Percentiles rank a stretch among this genome's conserved stretches.
Evolutionary conservation across 176 grass and related monocot genomes (phyloP).

Genomic region (Ampelocalamus luodianensis): DNA sequence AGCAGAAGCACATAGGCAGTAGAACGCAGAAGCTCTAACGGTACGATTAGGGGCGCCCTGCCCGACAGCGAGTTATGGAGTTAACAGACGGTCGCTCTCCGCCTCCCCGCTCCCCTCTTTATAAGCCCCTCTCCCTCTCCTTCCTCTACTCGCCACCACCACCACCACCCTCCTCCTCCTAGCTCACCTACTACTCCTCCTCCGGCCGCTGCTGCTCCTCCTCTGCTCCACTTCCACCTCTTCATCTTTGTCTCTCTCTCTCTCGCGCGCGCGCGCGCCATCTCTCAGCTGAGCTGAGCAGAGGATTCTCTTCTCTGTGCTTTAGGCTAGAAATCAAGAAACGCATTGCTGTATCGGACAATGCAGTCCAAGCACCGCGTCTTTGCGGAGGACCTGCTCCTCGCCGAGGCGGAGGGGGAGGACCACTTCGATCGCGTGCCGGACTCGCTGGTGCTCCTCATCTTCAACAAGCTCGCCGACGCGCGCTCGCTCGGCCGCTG

Average conservation of each 20-base stretch:
- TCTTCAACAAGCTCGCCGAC: constrained; percentile 81
- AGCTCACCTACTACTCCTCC: constrained; percentile 27
- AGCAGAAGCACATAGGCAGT: not conserved
- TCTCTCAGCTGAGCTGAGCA: not conserved
- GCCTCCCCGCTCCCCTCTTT: constrained; percentile 33
- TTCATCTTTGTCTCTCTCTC: no score
- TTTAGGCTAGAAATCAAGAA: constrained; percentile 1
- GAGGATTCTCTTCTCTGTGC: not conserved
- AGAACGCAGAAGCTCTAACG: constrained; percentile 29
- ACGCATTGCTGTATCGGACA: not conserved
- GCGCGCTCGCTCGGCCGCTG: constrained; percentile 67
- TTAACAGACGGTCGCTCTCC: constrained; percentile 39
- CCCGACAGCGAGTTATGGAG: constrained; percentile 57
- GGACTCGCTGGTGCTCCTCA: constrained; percentile 70
- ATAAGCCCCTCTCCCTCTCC: constrained; percentile 41
- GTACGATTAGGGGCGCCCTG: constrained; percentile 22
- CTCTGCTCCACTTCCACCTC: not conserved
- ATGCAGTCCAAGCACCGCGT: constrained; percentile 74
- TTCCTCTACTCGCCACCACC: constrained; percentile 45
- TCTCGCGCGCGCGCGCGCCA: not conserved
- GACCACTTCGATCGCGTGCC: constrained; percentile 75
- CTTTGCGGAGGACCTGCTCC: constrained; percentile 63
- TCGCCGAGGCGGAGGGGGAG: constrained; percentile 37
- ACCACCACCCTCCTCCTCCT: not conserved
- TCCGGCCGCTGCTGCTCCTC: not conserved